These are phyloP conservation scores for Candida schatavii DNA, from an alignment of 805 yeast species.

Conservation along the genomic window DNA sequence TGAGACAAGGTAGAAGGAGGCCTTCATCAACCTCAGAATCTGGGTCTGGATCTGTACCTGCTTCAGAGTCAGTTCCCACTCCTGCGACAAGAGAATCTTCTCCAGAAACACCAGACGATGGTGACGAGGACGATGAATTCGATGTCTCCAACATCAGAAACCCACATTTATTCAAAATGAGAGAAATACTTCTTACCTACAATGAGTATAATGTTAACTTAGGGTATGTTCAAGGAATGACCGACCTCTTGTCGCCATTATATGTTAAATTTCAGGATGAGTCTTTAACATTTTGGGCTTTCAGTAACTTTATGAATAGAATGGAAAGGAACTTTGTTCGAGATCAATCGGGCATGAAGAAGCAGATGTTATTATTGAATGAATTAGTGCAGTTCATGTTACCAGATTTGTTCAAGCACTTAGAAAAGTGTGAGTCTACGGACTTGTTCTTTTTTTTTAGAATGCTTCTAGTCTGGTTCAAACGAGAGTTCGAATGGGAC, in stretches of 20 bases:
- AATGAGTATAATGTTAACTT: conserved; percentile 79
- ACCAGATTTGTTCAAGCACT: conserved; percentile 78
- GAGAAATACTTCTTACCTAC: conserved; percentile 80
- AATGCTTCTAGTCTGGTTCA: conserved; percentile 93
- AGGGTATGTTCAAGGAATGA: conserved; percentile 98
- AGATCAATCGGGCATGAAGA: conserved; percentile 90
- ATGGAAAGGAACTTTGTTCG: conserved; percentile 93
- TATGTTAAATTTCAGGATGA: conserved; percentile 70
- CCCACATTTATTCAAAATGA: conserved; percentile 67
- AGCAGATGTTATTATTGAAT: conserved; percentile 79
- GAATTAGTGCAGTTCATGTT: conserved; percentile 87
- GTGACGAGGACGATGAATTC: conserved; percentile 44
- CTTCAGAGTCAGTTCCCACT: background rate
- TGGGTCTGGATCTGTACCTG: no score
- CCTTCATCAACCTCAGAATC: background rate
- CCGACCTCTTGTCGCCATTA: conserved; percentile 85
- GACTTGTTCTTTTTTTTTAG: conserved; percentile 92
- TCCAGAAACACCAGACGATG: conserved; percentile 33
- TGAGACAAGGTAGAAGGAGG: background rate
- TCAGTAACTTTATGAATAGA: conserved; percentile 81
- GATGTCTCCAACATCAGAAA: conserved; percentile 68
- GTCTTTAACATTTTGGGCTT: conserved; percentile 82
- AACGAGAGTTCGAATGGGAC: conserved; percentile 81
- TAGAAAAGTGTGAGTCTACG: conserved; percentile 83
- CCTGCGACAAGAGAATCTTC: conserved; percentile 23